phyloP scores from a whole-genome alignment of 768 basidiomycete genomes.

The Lyophyllum semitale region DNA sequence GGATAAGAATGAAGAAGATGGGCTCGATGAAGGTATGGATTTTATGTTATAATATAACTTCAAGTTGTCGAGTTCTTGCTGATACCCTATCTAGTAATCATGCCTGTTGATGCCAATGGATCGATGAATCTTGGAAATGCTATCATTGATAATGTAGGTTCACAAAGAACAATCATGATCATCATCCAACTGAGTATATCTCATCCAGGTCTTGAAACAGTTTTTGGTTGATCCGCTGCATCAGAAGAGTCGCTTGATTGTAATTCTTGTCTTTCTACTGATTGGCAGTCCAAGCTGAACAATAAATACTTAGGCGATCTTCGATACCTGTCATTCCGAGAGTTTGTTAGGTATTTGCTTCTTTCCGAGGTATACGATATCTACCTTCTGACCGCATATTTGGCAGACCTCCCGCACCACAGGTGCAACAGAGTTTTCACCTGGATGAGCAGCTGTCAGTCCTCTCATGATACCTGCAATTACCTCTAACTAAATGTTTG shows the following conservation, averaged over 20 bases:
- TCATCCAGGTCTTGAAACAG: neutral
- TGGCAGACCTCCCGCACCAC: neutral
- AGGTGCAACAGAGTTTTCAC: neutral
- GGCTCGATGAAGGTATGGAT: neutral
- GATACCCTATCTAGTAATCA: neutral
- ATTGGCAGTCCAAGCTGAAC: neutral
- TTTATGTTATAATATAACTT: neutral
- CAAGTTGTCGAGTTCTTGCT: neutral
- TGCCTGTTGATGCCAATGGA: neutral
- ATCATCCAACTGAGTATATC: neutral
- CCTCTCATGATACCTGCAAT: neutral
- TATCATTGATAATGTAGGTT: slow-evolving; percentile 2
- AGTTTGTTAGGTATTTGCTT: neutral
- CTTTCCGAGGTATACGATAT: neutral
- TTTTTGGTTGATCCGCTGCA: neutral
- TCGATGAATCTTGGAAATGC: neutral
- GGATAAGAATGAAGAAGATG: neutral
- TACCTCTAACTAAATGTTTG: neutral
- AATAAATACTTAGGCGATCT: neutral
- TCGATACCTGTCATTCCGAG: neutral
- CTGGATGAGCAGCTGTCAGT: neutral
- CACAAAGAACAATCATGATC: neutral
- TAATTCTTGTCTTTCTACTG: neutral
- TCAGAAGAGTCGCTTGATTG: neutral
- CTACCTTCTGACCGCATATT: neutral